These are phyloP conservation scores for Austroboletus niveus DNA, from an alignment of 1,284 basidiomycete species.

Conservation along the genomic window DNA sequence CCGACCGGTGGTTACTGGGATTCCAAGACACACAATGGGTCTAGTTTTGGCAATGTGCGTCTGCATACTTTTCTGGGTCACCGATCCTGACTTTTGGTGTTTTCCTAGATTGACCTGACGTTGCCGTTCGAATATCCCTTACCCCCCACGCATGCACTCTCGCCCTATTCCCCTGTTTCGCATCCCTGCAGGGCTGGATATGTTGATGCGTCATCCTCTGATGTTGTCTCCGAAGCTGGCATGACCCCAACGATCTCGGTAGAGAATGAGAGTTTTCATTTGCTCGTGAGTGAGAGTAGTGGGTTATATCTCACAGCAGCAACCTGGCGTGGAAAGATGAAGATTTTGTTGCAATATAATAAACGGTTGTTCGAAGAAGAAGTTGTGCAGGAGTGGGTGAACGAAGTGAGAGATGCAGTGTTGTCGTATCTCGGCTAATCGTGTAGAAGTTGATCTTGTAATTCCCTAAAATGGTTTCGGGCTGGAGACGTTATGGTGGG, in stretches of 20 bases:
- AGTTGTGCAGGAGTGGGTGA: constrained; percentile 42
- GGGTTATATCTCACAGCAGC: constrained; percentile 49
- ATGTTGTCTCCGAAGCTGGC: not conserved
- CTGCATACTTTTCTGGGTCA: not conserved
- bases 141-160: not conserved
- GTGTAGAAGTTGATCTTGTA: too few species aligned
- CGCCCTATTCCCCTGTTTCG: not conserved
- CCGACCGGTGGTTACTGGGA: too few species aligned
- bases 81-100: too few species aligned
- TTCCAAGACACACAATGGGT: not conserved
- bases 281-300: constrained; percentile 37
- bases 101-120: not conserved
- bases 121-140: not conserved
- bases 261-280: constrained; percentile 15
- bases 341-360: constrained; percentile 39
- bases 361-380: constrained; percentile 39
- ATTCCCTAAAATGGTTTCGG: too few species aligned
- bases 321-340: constrained; percentile 17
- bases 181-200: not conserved
- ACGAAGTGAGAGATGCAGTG: constrained; percentile 39
- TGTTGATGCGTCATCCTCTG: not conserved
- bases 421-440: constrained; percentile 37
- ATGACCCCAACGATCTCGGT: constrained; percentile 3
- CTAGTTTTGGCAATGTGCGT: not conserved
- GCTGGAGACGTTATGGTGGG: too few species aligned